These are phyloP conservation scores for Pulveroboletus sp. DNA, from an alignment of 768 basidiomycete genomes.

Conservation along the genomic window DNA sequence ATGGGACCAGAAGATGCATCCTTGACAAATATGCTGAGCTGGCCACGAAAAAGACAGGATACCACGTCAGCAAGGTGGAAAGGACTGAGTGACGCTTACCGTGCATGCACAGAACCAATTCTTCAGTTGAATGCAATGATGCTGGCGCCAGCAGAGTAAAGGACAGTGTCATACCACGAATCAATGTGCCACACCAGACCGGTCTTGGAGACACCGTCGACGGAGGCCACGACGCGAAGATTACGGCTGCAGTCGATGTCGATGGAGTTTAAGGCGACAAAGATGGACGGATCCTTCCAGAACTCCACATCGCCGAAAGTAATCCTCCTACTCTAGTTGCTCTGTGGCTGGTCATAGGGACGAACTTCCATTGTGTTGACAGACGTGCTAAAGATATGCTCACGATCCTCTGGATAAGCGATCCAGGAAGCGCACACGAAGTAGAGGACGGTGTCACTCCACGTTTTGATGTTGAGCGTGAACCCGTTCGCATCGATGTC, in stretches of 20 bases:
- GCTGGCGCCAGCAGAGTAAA: background rate
- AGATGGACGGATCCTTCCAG: slow-evolving; percentile 14
- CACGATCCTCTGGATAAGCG: slow-evolving; percentile 19
- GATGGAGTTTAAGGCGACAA: slow-evolving; percentile 16
- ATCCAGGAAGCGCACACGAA: slow-evolving; percentile 10
- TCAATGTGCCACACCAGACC: slow-evolving; percentile 8
- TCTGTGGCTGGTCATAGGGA: slow-evolving; percentile 1
- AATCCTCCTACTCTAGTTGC: slow-evolving; percentile 2
- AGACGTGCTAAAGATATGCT: slow-evolving; percentile 14
- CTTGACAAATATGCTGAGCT: too few relatives aligned
- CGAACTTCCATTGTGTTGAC: slow-evolving; percentile 8
- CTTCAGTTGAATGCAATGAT: background rate
- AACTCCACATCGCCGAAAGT: slow-evolving; percentile 6
- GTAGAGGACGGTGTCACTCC: slow-evolving; percentile 6
- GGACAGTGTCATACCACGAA: slow-evolving; percentile 7
- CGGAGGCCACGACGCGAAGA: slow-evolving; percentile 14
- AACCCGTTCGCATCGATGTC: slow-evolving; percentile 12
- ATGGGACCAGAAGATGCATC: too few relatives aligned
- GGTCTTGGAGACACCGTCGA: slow-evolving; percentile 1
- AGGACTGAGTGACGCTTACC: background rate
- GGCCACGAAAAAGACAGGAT: too few relatives aligned
- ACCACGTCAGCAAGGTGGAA: background rate
- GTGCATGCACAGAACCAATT: background rate
- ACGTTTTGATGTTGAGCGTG: slow-evolving; percentile 12
- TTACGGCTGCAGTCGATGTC: slow-evolving; percentile 4